Evolutionary conservation across 768 basidiomycete genomes (phyloP), one percentile per base, ranked within the genome.

Genomic region (Rhodotorula toruloides): DNA sequence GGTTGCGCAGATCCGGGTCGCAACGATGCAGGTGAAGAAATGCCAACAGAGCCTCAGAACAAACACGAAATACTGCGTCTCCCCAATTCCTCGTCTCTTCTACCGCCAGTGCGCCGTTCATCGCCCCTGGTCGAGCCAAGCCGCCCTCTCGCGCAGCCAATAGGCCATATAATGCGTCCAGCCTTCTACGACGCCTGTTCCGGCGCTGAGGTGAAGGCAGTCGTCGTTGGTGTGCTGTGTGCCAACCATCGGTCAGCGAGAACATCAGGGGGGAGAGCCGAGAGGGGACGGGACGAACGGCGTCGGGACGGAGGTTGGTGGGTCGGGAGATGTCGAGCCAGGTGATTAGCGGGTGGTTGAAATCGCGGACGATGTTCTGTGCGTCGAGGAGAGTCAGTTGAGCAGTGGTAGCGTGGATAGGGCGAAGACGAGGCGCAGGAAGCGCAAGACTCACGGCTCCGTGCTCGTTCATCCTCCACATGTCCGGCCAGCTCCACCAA

Each of bases 201-300:
- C 55, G 42, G 34, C 29, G 3, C 42, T 27, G 43, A 44, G 37
- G 22, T 56, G 55, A 19, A 56, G 43, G 55, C 55, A 56, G 43
- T 56, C 55, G n/a, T 56, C 55, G 55, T 56, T 56, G 1, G 55
- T 43, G 22, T 56, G 55, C 55, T 56, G 43, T 32, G 54, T 3
- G 43, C 7, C 29, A 27, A 44, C 19, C 5, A 10, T 29, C n/a
- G 29, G 39, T 25, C 4, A 21, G 40, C 39, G n/a, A 5, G 25
- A 37, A 32, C 13, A 32, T 21, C 4, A n/a, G 19, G 6, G 29
- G 16, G 19, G 29, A 21, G 34, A 48, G 47, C 12, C 16, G 47
- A 48, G 22, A 48, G 27, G 47, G 47, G 22, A 25, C 47, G 27
- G 27, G 36, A 40, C 55, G 42, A 13, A 56, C 55, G 2, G 55